A percentile compares a stretch with the other conserved stretches of the same genome.
These are phyloP conservation scores for Penicillium sp. DNA, from an alignment of 2,329 filamentous ascomycete species.

Conservation along the genomic window DNA sequence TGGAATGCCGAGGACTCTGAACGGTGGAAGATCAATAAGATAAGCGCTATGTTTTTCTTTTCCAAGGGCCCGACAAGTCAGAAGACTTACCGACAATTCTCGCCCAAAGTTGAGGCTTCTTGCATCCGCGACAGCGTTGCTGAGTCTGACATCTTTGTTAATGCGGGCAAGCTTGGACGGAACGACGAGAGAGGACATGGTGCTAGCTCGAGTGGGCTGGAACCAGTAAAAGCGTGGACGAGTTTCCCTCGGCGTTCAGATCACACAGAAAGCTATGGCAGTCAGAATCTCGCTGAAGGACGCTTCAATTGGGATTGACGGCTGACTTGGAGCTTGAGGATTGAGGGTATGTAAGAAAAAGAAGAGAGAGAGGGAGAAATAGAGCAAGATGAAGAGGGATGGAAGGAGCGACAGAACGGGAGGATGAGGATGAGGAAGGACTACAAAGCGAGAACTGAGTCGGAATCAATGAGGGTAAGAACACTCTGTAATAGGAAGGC, in stretches of 20 bases:
- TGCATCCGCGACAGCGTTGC: constrained; percentile 21
- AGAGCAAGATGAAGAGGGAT: neutral
- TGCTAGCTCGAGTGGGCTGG: neutral
- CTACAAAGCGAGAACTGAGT: no score
- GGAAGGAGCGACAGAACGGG: neutral
- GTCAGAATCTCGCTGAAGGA: neutral
- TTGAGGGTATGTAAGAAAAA: neutral
- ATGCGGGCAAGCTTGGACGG: constrained; percentile 28
- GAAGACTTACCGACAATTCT: constrained; percentile 29
- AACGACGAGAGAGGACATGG: constrained; percentile 30
- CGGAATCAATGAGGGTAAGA: no score
- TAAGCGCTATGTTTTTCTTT: neutral
- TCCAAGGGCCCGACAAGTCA: neutral
- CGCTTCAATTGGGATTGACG: neutral
- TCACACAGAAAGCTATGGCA: neutral
- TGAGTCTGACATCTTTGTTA: constrained; percentile 18
- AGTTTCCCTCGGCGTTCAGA: neutral
- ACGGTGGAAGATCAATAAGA: neutral
- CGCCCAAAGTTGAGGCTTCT: constrained; percentile 21
- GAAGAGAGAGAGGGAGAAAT: neutral
- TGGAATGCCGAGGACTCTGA: constrained; percentile 28
- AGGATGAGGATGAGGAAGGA: neutral
- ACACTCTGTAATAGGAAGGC: no score
- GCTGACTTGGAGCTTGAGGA: neutral
- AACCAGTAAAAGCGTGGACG: neutral